phyloP scores from a whole-genome alignment of 352 stramenopile genomes.

The Phytophthora brassicae region DNA sequence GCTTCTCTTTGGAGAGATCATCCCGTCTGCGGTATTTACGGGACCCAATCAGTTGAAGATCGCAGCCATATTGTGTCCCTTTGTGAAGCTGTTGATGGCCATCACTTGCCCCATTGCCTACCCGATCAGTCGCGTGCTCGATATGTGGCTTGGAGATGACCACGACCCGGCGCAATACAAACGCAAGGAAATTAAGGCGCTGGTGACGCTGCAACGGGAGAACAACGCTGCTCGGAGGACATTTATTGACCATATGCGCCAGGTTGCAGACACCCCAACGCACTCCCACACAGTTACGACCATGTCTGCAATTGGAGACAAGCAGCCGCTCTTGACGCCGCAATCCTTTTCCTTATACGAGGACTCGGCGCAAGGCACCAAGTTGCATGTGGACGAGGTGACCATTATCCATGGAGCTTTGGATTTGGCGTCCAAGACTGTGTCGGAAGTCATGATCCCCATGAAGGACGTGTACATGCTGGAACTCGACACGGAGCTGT shows the following conservation, averaged over 20 bases:
- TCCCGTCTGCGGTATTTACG: constrained; percentile 96
- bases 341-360: constrained; percentile 39
- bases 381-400: constrained; percentile 86
- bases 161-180: constrained; percentile 85
- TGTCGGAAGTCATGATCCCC: constrained; percentile 89
- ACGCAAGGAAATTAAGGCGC: constrained; percentile 86
- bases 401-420: constrained; percentile 93
- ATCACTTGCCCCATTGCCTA: constrained; percentile 89
- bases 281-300: constrained; percentile 26
- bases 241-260: constrained; percentile 41
- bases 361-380: constrained; percentile 50
- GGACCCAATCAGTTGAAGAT: constrained; percentile 92
- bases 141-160: constrained; percentile 85
- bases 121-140: constrained; percentile 91
- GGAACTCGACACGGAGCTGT: constrained; percentile 74
- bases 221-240: constrained; percentile 39
- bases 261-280: constrained; percentile 31
- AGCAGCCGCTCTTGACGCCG: constrained; percentile 36
- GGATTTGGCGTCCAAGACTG: constrained; percentile 83
- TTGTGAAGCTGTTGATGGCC: constrained; percentile 88
- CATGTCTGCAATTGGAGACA: constrained; percentile 35
- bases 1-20: constrained; percentile 96
- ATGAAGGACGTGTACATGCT: constrained; percentile 88
- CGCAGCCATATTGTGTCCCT: constrained; percentile 74
- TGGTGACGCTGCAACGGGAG: constrained; percentile 79